Percentiles rank a stretch among this genome's conserved stretches.
Conservation (phyloP, 495 filamentous ascomycete species). For the Pyrenopolyporus hunteri region DNA sequence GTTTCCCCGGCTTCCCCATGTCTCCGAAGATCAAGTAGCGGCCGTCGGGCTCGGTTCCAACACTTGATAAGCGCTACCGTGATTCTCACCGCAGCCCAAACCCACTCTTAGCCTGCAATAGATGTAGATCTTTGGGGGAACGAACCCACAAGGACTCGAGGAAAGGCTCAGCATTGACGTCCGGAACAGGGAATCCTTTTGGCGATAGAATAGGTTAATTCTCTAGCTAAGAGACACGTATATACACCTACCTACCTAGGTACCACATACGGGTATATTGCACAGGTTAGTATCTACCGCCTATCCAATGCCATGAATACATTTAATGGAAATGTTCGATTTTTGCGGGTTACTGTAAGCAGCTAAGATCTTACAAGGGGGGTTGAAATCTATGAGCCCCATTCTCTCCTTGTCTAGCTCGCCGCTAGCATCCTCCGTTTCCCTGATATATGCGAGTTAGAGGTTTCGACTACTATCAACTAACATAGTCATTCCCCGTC, state of each 20-base stretch:
- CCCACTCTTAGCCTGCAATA: constrained; percentile 22
- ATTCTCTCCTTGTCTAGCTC: constrained; percentile 5
- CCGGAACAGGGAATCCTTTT: constrained; percentile 16
- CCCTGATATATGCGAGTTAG: constrained; percentile 12
- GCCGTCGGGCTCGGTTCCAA: constrained; percentile 5
- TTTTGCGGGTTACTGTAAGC: constrained; percentile 25
- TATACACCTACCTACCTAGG: too few species aligned
- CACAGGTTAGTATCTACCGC: too few species aligned
- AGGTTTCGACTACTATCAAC: constrained; percentile 4
- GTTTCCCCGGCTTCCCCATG: constrained; percentile 24
- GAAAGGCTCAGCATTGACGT: constrained; percentile 8
- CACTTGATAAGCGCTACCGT: constrained; percentile 16
- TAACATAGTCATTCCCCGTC: constrained; percentile 4
- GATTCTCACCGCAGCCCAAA: constrained; percentile 9
- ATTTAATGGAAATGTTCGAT: not conserved
- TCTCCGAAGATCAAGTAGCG: not conserved
- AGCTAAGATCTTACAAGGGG: constrained; percentile 16
- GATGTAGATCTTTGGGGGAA: constrained; percentile 24
- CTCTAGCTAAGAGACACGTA: too few species aligned
- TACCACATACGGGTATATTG: too few species aligned
- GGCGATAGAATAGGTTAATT: too few species aligned
- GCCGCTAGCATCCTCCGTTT: not conserved
- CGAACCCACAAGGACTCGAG: constrained; percentile 19
- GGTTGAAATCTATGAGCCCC: not conserved
- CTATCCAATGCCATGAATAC: constrained; percentile 1